Conservation (phyloP, 495 filamentous ascomycete genomes). For the Hypoxylon cercidicola region DNA sequence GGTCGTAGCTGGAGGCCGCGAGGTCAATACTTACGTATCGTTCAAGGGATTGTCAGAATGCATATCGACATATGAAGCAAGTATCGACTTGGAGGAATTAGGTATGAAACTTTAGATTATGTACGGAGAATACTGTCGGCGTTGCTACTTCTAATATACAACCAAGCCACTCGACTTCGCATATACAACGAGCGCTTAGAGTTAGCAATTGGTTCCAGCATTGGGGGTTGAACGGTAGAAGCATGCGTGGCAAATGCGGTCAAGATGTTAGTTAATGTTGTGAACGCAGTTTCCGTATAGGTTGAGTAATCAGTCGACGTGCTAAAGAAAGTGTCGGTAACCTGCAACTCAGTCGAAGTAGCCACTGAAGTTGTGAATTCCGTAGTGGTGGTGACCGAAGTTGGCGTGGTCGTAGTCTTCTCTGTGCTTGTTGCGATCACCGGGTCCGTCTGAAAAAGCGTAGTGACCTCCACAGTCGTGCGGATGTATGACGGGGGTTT, state of each 20-base stretch:
- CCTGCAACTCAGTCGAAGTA: constrained; percentile 8
- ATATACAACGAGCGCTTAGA: too few relatives aligned
- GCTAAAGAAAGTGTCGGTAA: constrained; percentile 17
- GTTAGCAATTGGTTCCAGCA: too few relatives aligned
- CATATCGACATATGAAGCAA: too few relatives aligned
- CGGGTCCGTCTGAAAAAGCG: neutral
- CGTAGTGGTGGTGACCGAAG: constrained; percentile 16
- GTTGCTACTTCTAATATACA: too few relatives aligned
- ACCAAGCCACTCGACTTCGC: too few relatives aligned
- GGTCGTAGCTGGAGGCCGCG: too few relatives aligned
- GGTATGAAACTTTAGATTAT: constrained; percentile 13
- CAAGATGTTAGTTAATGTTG: neutral
- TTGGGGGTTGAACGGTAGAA: too few relatives aligned
- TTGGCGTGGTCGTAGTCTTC: constrained; percentile 7
- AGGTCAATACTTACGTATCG: too few relatives aligned
- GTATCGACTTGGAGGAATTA: too few relatives aligned
- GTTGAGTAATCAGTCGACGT: constrained; percentile 25
- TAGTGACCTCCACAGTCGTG: constrained; percentile 16
- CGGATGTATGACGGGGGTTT: constrained; percentile 18
- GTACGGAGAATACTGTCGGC: constrained; percentile 15
- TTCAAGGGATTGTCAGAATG: too few relatives aligned
- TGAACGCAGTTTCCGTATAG: neutral
- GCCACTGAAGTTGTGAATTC: constrained; percentile 8
- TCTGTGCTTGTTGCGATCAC: constrained; percentile 18
- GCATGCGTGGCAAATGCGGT: neutral